These are phyloP conservation scores for Medicago lupulina DNA, from an alignment of 306 rosid species.

Conservation along the genomic window DNA sequence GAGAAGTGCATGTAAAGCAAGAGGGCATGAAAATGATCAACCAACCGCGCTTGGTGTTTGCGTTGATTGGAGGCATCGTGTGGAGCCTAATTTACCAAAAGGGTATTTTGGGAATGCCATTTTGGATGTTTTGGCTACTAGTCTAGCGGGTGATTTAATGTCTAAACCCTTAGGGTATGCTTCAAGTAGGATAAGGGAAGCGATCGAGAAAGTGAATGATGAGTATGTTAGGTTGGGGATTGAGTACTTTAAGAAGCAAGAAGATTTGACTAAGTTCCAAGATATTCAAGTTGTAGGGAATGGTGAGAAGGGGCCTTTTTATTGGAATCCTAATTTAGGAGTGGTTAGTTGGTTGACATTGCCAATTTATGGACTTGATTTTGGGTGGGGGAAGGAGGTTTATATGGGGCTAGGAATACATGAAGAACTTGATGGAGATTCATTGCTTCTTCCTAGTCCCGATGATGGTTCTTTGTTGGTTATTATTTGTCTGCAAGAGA, in stretches of 20 bases:
- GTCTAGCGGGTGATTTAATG: constrained; percentile 56
- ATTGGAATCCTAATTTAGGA: constrained; percentile 57
- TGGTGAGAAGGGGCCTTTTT: constrained; percentile 43
- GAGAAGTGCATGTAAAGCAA: constrained; percentile 67
- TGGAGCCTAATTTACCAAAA: constrained; percentile 53
- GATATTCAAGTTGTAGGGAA: constrained; percentile 49
- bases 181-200: constrained; percentile 57
- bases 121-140: constrained; percentile 51
- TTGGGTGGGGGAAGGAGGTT: constrained; percentile 71
- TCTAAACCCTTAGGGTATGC: constrained; percentile 62
- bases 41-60: constrained; percentile 46
- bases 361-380: constrained; percentile 61
- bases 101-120: constrained; percentile 66
- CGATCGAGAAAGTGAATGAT: constrained; percentile 55
- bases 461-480: constrained; percentile 57
- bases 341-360: constrained; percentile 65
- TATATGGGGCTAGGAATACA: constrained; percentile 58
- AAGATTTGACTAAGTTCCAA: constrained; percentile 56
- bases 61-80: constrained; percentile 53
- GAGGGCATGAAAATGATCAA: constrained; percentile 48
- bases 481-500: constrained; percentile 53
- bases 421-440: constrained; percentile 53
- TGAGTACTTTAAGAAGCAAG: constrained; percentile 53
- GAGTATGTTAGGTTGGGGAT: constrained; percentile 49
- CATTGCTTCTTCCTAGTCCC: constrained; percentile 45